Conservation (phyloP, 768 basidiomycete species). For the Trametes gibbosa region DNA sequence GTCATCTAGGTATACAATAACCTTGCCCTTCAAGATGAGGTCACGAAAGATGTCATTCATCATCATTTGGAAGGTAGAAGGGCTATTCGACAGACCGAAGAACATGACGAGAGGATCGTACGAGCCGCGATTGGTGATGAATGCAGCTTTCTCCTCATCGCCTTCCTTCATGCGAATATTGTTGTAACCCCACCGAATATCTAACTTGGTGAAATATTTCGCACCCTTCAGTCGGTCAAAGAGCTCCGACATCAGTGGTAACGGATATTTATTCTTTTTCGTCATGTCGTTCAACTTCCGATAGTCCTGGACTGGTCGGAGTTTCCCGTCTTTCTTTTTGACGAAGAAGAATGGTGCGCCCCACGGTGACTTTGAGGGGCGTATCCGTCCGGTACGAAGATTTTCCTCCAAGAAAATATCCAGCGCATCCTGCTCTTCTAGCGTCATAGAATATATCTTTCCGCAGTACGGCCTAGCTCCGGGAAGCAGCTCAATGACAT, state of each 20-base stretch:
- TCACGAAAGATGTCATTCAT: conserved; percentile 31
- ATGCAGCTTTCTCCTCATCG: conserved; percentile 40
- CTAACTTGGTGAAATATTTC: conserved; percentile 26
- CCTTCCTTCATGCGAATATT: conserved; percentile 36
- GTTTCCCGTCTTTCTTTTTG: conserved; percentile 29
- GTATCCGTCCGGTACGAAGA: conserved; percentile 20
- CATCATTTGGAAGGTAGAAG: conserved; percentile 34
- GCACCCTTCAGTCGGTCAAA: conserved; percentile 24
- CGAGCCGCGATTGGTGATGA: conserved; percentile 34
- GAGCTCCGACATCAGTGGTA: conserved; percentile 33
- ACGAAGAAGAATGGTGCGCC: conserved; percentile 32
- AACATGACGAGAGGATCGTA: conserved; percentile 40
- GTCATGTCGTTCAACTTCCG: conserved; percentile 33
- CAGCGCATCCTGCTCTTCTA: conserved; percentile 13
- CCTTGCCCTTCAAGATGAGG: conserved; percentile 25
- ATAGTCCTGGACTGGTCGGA: conserved; percentile 28
- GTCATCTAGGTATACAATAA: conserved; percentile 43
- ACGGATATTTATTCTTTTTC: conserved; percentile 32
- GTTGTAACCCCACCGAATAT: conserved; percentile 28
- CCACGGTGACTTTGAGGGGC: conserved; percentile 21
- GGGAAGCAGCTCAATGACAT: conserved; percentile 18
- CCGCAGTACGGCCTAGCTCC: conserved; percentile 7
- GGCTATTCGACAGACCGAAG: conserved; percentile 33
- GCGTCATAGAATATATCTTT: conserved; percentile 20
- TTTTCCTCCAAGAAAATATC: conserved; percentile 25